phyloP scores from a whole-genome alignment of 805 yeast genomes.

The Candida alai region DNA sequence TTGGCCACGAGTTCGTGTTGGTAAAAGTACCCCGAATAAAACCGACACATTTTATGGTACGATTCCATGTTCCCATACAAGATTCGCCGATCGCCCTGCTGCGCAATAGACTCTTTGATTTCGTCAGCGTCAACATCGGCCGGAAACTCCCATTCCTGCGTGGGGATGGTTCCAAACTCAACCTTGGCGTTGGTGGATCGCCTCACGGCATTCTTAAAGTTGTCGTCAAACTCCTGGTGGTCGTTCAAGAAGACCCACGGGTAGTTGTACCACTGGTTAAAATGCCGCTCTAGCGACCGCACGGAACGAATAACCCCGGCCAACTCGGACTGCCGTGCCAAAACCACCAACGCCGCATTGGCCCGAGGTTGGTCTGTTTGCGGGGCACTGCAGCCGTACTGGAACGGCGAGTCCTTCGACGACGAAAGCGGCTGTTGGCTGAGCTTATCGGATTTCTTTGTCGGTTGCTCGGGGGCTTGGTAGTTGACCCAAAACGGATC shows the following conservation, averaged over 20 bases:
- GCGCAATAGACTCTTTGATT: constrained; percentile 54
- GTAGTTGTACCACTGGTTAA: constrained; percentile 90
- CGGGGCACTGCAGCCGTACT: constrained; percentile 52
- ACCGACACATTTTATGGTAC: constrained; percentile 95
- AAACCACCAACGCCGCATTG: constrained; percentile 80
- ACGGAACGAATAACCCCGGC: constrained; percentile 74
- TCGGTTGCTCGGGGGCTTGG: neutral
- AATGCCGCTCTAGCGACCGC: constrained; percentile 75
- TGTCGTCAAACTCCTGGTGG: constrained; percentile 62
- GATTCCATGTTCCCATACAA: constrained; percentile 80
- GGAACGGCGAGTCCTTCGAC: constrained; percentile 42
- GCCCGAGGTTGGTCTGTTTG: constrained; percentile 44
- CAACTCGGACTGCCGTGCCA: constrained; percentile 78
- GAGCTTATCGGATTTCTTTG: neutral
- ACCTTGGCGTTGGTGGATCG: constrained; percentile 56
- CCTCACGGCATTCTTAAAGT: constrained; percentile 53
- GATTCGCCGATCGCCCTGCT: constrained; percentile 79
- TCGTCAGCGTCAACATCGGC: constrained; percentile 35
- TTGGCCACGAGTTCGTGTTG: constrained; percentile 69
- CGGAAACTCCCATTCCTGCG: constrained; percentile 65
- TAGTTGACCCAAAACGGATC: constrained; percentile 7
- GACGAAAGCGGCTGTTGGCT: constrained; percentile 12
- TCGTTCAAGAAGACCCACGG: constrained; percentile 91
- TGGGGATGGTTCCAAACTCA: constrained; percentile 66
- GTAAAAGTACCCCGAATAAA: constrained; percentile 78